Conservation (phyloP, 2,329 filamentous ascomycete species). For the Alternaria sp. region DNA sequence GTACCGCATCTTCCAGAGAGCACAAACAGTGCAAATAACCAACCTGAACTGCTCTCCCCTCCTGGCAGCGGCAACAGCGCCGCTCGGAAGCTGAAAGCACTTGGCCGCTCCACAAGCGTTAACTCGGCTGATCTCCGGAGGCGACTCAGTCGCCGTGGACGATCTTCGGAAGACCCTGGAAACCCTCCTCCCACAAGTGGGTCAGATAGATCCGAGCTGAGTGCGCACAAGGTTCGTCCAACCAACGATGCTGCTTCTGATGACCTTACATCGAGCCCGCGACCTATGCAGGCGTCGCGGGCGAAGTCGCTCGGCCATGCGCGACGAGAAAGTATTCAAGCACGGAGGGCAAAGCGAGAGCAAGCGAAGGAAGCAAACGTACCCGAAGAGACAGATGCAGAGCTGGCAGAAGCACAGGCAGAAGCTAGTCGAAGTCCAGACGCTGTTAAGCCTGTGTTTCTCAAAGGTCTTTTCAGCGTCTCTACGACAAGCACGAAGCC, state of each 20-base stretch:
- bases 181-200: conserved; percentile 80
- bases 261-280: conserved; percentile 51
- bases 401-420: conserved; percentile 66
- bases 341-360: conserved; percentile 77
- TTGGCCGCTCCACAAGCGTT: conserved; percentile 90
- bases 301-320: conserved; percentile 91
- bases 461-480: conserved; percentile 97
- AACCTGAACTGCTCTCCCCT: conserved; percentile 80
- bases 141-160: conserved; percentile 65
- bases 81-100: conserved; percentile 69
- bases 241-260: conserved; percentile 60
- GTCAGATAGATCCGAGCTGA: conserved; percentile 75
- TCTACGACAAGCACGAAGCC: conserved; percentile 95
- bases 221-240: conserved; percentile 58
- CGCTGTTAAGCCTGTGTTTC: conserved; percentile 89
- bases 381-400: conserved; percentile 88
- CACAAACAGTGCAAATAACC: conserved; percentile 71
- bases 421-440: conserved; percentile 70
- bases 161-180: conserved; percentile 62
- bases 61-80: conserved; percentile 66
- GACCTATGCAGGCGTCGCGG: conserved; percentile 56
- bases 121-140: conserved; percentile 85
- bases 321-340: conserved; percentile 90
- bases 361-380: conserved; percentile 79
- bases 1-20: conserved; percentile 59